Evolutionary conservation across 768 basidiomycete genomes (phyloP).

Genomic region (Pleurotus salmoneostramineus): DNA sequence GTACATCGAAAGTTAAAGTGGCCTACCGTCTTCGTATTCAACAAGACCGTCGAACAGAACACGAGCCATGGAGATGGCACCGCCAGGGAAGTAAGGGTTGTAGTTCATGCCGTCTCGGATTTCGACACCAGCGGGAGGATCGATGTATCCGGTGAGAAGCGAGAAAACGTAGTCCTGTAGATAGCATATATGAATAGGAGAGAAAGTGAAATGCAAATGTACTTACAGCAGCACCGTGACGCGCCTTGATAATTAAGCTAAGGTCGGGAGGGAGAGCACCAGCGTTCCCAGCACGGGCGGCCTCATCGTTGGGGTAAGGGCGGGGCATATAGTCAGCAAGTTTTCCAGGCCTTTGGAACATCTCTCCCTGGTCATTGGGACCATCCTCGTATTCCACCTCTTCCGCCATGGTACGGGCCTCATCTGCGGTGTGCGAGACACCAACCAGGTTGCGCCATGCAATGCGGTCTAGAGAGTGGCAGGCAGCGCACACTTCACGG

Average conservation of each 20-base stretch:
- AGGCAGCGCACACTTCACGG: slow-evolving; percentile 98
- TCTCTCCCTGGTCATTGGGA: slow-evolving; percentile 91
- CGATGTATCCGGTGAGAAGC: slow-evolving; percentile 94
- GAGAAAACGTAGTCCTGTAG: slow-evolving; percentile 93
- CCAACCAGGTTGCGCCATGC: slow-evolving; percentile 99
- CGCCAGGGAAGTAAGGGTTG: slow-evolving; percentile 98
- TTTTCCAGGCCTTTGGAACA: slow-evolving; percentile 99
- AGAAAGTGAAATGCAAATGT: slow-evolving; percentile 6
- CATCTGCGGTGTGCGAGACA: slow-evolving; percentile 93
- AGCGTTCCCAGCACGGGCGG: slow-evolving; percentile 88
- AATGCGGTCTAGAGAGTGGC: slow-evolving; percentile 98
- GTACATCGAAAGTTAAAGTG: neutral
- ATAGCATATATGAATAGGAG: neutral
- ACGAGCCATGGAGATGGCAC: slow-evolving; percentile 98
- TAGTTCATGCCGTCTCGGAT: slow-evolving; percentile 98
- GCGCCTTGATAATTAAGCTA: slow-evolving; percentile 95
- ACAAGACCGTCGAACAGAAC: slow-evolving; percentile 94
- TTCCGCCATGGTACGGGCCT: slow-evolving; percentile 88
- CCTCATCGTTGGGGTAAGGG: slow-evolving; percentile 97
- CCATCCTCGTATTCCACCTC: slow-evolving; percentile 97
- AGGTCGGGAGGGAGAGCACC: slow-evolving; percentile 98
- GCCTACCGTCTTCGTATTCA: slow-evolving; percentile 90
- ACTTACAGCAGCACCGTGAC: slow-evolving; percentile 93
- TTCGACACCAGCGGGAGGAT: slow-evolving; percentile 93
- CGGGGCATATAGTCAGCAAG: slow-evolving; percentile 94